Evolutionary conservation across 441 rosid species (phyloP).

Genomic region (Flueggea neowawraea): DNA sequence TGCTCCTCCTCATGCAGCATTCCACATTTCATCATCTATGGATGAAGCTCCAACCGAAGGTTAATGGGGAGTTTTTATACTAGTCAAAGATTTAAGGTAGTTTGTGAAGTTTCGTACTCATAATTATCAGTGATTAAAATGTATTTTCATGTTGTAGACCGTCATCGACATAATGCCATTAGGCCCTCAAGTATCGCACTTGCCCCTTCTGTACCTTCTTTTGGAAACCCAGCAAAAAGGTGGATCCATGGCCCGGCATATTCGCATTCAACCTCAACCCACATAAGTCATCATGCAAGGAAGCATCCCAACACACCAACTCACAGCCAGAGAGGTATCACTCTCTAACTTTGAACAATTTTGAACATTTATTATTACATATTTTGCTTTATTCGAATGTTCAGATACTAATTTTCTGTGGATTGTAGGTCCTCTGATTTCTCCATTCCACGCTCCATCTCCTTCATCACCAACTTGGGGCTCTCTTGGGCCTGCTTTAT

Average conservation of each 20-base stretch:
- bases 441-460: slow-evolving; percentile 29
- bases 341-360: background rate
- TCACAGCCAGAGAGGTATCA: slow-evolving; percentile 26
- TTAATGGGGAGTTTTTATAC: slow-evolving; percentile 6
- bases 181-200: slow-evolving; percentile 47
- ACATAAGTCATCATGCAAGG: slow-evolving; percentile 28
- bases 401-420: background rate
- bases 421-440: slow-evolving; percentile 28
- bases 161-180: slow-evolving; percentile 20
- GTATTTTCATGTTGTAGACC: slow-evolving; percentile 26
- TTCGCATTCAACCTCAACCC: slow-evolving; percentile 27
- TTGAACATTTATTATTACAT: background rate
- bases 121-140: slow-evolving; percentile 4
- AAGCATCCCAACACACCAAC: slow-evolving; percentile 18
- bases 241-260: slow-evolving; percentile 26
- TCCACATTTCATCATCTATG: slow-evolving; percentile 17
- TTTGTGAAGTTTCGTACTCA: slow-evolving; percentile 4
- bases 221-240: slow-evolving; percentile 21
- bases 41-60: slow-evolving; percentile 30
- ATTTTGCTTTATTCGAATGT: background rate
- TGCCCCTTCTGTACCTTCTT: slow-evolving; percentile 39
- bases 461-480: slow-evolving; percentile 26
- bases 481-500: slow-evolving; percentile 30
- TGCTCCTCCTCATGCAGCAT: slow-evolving; percentile 18
- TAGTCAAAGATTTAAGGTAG: slow-evolving; percentile 6